Evolutionary conservation across 1,139 yeast species (phyloP).

Genomic region (Geotrichum bryndzae): DNA sequence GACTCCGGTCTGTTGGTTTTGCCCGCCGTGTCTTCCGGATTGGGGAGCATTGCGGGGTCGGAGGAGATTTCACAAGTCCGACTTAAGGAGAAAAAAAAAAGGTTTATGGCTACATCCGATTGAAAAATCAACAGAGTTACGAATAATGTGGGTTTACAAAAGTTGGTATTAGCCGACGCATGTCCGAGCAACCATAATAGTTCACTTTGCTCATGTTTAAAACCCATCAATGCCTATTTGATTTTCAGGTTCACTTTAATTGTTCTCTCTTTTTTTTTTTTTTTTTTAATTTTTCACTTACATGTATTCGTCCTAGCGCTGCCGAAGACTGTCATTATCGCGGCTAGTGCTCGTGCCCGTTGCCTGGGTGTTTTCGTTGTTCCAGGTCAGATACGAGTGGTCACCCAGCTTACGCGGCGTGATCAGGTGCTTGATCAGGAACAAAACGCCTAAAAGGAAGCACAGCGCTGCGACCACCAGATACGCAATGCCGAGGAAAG

Average conservation of each 20-base stretch:
- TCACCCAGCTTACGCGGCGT: conserved; percentile 75
- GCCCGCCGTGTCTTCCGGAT: background rate
- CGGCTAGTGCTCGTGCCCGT: conserved; percentile 16
- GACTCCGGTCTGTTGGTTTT: background rate
- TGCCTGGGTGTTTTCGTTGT: conserved; percentile 33
- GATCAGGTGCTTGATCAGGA: conserved; percentile 55
- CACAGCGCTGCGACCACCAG: conserved; percentile 92
- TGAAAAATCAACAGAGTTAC: background rate
- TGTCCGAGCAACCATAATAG: background rate
- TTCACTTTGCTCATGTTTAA: background rate
- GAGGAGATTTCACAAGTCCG: background rate
- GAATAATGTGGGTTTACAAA: background rate
- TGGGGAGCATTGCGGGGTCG: background rate
- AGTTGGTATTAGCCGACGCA: background rate
- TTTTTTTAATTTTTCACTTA: background rate
- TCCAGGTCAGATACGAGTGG: conserved; percentile 67
- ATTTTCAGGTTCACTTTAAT: no score
- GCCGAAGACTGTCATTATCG: conserved; percentile 12
- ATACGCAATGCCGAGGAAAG: conserved; percentile 83
- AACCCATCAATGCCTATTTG: no score
- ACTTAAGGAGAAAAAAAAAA: background rate
- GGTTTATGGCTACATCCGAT: background rate
- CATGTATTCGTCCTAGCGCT: conserved; percentile 2
- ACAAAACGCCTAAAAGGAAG: conserved; percentile 51
- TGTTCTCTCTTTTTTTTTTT: background rate